Conservation (phyloP, 192 early-diverging fungal species). For the Linnemannia zychae region DNA sequence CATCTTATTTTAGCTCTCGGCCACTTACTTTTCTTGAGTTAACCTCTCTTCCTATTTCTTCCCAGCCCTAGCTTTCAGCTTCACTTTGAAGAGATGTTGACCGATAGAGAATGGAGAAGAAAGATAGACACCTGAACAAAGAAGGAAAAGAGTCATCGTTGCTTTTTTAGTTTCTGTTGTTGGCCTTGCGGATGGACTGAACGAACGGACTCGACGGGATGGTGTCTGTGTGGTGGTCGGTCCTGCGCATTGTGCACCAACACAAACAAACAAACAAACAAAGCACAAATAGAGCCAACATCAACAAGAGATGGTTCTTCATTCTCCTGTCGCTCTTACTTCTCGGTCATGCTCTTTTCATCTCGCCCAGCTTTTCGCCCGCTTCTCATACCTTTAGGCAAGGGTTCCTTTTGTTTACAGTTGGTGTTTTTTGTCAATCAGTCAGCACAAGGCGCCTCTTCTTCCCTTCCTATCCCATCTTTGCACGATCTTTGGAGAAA, state of each 20-base stretch:
- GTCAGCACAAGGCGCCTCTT: neutral
- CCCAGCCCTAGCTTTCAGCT: neutral
- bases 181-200: neutral
- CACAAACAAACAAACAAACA: neutral
- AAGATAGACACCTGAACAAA: neutral
- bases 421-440: constrained; percentile 5
- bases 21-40: neutral
- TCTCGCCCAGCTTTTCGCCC: too few species aligned
- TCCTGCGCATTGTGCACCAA: constrained; percentile 1
- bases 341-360: neutral
- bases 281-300: neutral
- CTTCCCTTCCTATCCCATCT: neutral
- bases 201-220: neutral
- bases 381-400: too few species aligned
- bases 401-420: constrained; percentile 7
- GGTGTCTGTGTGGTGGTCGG: constrained; percentile 6
- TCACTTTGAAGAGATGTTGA: neutral
- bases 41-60: neutral
- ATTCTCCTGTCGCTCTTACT: neutral
- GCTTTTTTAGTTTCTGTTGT: neutral
- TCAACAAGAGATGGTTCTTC: neutral
- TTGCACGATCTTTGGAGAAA: constrained; percentile 4
- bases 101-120: neutral
- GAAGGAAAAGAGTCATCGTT: neutral
- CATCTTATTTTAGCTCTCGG: neutral